Conservation (phyloP, 768 basidiomycete genomes). For the Collybiopsis confluens region DNA sequence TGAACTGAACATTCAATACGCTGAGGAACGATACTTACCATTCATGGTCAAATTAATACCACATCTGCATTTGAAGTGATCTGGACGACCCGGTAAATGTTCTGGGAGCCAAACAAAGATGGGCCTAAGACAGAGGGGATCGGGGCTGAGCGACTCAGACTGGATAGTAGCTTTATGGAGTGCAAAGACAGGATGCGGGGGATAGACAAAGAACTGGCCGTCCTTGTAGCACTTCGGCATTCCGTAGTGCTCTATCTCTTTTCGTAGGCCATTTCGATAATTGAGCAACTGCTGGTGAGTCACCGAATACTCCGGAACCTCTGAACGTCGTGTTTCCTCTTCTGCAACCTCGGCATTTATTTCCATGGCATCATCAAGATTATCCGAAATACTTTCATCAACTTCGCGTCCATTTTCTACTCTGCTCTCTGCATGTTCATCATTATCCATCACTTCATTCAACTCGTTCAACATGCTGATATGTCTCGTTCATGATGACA, state of each 20-base stretch:
- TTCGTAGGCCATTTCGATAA: not conserved
- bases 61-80: not conserved
- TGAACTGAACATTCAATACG: not conserved
- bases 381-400: not conserved
- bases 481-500: not conserved
- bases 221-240: not conserved
- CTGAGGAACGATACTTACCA: not conserved
- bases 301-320: not conserved
- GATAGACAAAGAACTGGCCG: slow-evolving; percentile 3
- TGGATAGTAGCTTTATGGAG: not conserved
- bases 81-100: not conserved
- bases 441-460: not conserved
- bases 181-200: not conserved
- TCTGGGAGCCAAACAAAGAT: slow-evolving; percentile 7
- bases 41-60: not conserved
- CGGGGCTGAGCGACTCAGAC: not conserved
- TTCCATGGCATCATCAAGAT: not conserved
- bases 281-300: not conserved
- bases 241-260: not conserved
- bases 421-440: not conserved
- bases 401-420: not conserved
- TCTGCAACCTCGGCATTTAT: not conserved
- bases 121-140: not conserved
- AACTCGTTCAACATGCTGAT: not conserved
- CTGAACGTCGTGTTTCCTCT: not conserved